phyloP scores from a whole-genome alignment of 768 basidiomycete genomes.

The Solioccasus polychromus region DNA sequence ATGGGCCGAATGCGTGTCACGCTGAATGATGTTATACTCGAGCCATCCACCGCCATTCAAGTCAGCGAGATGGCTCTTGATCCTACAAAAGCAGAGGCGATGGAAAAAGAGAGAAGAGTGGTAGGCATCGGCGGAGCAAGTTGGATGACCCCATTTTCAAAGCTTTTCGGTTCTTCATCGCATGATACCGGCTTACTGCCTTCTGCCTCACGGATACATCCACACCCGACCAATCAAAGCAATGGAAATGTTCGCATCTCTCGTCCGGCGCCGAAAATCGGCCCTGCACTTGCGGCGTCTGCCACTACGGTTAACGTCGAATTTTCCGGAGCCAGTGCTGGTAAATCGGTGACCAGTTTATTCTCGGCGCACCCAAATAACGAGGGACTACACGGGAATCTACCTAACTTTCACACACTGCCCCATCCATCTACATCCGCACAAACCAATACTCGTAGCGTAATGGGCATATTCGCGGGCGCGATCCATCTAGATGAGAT shows the following conservation, averaged over 20 bases:
- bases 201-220: slow-evolving; percentile 25
- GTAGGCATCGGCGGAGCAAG: slow-evolving; percentile 41
- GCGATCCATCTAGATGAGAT: slow-evolving; percentile 51
- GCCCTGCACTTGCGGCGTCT: slow-evolving; percentile 82
- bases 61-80: slow-evolving; percentile 72
- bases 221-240: slow-evolving; percentile 25
- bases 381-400: slow-evolving; percentile 10
- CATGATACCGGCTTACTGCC: slow-evolving; percentile 14
- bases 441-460: slow-evolving; percentile 30
- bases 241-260: slow-evolving; percentile 23
- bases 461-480: slow-evolving; percentile 93
- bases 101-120: slow-evolving; percentile 30
- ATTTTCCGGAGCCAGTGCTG: slow-evolving; percentile 72
- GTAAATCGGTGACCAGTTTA: slow-evolving; percentile 51
- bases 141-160: slow-evolving; percentile 88
- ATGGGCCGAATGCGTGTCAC: slow-evolving; percentile 77
- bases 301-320: slow-evolving; percentile 95
- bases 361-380: slow-evolving; percentile 30
- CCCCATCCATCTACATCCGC: slow-evolving; percentile 10
- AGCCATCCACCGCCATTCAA: slow-evolving; percentile 71
- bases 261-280: slow-evolving; percentile 74
- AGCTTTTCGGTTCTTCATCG: slow-evolving; percentile 57
- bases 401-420: slow-evolving; percentile 12
- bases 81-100: slow-evolving; percentile 47
- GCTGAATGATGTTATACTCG: slow-evolving; percentile 87